phyloP scores from a whole-genome alignment of 163 green algal species.

The Volvox carteri region DNA sequence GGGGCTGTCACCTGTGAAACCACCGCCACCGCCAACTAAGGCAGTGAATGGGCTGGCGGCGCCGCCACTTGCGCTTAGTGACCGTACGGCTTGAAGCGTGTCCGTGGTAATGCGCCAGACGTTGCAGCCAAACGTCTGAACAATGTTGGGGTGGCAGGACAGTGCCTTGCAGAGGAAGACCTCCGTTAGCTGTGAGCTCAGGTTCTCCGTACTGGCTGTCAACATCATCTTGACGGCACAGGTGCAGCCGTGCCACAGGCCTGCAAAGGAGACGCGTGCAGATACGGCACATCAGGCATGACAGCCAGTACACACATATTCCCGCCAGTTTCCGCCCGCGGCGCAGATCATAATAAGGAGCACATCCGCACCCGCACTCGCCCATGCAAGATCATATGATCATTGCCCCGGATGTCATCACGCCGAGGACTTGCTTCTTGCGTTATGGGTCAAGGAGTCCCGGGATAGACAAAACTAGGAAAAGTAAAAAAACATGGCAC shows the following conservation, averaged over 20 bases:
- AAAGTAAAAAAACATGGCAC: too few species aligned
- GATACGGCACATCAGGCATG: not conserved
- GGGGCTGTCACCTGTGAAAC: not conserved
- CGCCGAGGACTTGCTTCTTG: too few species aligned
- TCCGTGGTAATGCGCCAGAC: conserved; percentile 40
- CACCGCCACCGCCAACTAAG: not conserved
- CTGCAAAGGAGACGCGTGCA: not conserved
- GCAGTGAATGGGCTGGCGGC: not conserved
- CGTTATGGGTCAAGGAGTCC: too few species aligned
- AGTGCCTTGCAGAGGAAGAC: conserved; percentile 51
- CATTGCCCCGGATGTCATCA: too few species aligned
- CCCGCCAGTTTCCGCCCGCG: too few species aligned
- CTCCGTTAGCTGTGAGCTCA: conserved; percentile 40
- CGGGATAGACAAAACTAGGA: too few species aligned
- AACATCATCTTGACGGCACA: conserved; percentile 53
- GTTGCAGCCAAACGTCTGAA: conserved; percentile 52
- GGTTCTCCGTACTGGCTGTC: conserved; percentile 42
- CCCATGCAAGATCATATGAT: too few species aligned
- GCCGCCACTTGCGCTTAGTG: not conserved
- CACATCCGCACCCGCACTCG: too few species aligned
- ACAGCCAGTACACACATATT: too few species aligned
- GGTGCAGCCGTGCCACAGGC: conserved; percentile 48
- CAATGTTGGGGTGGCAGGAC: conserved; percentile 48
- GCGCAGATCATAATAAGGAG: too few species aligned
- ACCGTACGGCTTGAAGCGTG: not conserved